Base-by-base conservation (phyloP, 179 eudicot species). In the Silene coronaria region DNA sequence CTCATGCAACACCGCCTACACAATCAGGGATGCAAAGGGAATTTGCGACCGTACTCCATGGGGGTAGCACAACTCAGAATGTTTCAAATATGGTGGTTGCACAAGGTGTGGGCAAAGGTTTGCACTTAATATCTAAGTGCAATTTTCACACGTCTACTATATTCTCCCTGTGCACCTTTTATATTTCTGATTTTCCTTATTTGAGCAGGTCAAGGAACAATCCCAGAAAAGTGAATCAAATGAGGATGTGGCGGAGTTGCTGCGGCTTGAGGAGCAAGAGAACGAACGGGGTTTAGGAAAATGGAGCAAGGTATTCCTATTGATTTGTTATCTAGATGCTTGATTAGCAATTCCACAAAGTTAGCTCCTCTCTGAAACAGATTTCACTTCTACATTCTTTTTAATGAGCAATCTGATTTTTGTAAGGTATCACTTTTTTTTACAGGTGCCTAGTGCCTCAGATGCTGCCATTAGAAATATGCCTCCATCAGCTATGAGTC, bases 21-120 rank as follows among this genome's bases (percentile, higher is more conserved):
- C 87, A 91, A 75, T 70, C 89, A 73, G 91, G 88, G n/a, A 90
- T 89, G 73, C 22, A 53, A 6, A 82, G 97, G 72, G 97, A 96
- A 74, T 96, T 93, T 75, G 97, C 89, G 51, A 77, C 96, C 55
- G 98, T 93, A 72, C 86, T 88, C 63, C 80, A 89, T n/a, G 96
- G 86, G 9, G 88, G 85, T 22, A 85, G 46, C 61, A 70, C 21
- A 1, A 2, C 73, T 46, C 59, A 85, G 76, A 88, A 88, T 86
- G 87, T 96, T 53, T 82, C 93, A 13, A 78, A 77, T 68, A 67
- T 87, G 81, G 96, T 90, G 82, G 97, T 91, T 80, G 78, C 92
- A 76, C 84, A 80, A 63, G 99, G 99, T 86, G n/a, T 96, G 98
- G 99, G 98, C 98, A 46, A 93, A 91, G 99, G 99, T 95, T n/a